phyloP scores from a whole-genome alignment of 306 rosid species.

The Medicago arabica region DNA sequence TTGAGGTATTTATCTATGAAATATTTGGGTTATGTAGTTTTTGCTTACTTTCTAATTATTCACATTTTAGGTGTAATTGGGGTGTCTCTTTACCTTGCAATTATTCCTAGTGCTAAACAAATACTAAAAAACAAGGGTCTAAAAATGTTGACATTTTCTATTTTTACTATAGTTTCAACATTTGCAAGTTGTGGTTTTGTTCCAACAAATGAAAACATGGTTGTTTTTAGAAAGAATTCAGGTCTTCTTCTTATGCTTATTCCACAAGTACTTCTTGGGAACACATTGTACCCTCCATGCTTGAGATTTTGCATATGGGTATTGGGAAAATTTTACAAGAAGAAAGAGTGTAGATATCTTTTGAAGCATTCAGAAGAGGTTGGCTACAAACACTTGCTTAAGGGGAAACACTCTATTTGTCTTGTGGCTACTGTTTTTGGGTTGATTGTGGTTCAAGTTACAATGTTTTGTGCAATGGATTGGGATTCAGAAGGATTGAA shows the following conservation, averaged over 20 bases:
- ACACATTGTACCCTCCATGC: conserved; percentile 61
- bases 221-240: conserved; percentile 54
- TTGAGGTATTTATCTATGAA: conserved; percentile 41
- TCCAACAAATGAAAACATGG: conserved; percentile 76
- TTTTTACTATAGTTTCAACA: conserved; percentile 62
- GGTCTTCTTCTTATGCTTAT: conserved; percentile 57
- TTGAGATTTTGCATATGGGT: conserved; percentile 48
- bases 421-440: conserved; percentile 54
- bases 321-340: conserved; percentile 46
- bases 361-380: conserved; percentile 38
- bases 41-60: conserved; percentile 45
- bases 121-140: conserved; percentile 45
- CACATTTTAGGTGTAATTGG: conserved; percentile 45
- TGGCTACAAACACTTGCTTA: conserved; percentile 55
- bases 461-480: conserved; percentile 49
- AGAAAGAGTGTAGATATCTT: conserved; percentile 44
- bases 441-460: conserved; percentile 51
- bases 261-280: conserved; percentile 61
- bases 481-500: conserved; percentile 54
- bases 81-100: conserved; percentile 43
- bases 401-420: conserved; percentile 37
- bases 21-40: conserved; percentile 49
- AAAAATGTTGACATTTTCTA: conserved; percentile 45
- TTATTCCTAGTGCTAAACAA: conserved; percentile 47
- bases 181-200: conserved; percentile 69